Percentiles rank a stretch among this genome's conserved stretches.
Conservation (phyloP, 306 rosid genomes). For the Glycine soja region DNA sequence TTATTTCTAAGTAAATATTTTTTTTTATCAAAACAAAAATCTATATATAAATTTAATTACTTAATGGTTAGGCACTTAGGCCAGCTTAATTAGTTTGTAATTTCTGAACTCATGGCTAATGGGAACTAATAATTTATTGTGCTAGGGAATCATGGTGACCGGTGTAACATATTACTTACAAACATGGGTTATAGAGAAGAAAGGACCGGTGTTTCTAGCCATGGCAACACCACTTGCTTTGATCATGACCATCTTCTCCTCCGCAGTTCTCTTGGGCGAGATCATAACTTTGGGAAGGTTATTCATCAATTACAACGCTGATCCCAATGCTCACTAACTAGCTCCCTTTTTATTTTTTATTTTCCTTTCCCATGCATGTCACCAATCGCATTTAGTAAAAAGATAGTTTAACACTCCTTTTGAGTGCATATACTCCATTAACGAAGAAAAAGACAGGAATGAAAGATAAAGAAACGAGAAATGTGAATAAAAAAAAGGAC, state of each 20-base stretch:
- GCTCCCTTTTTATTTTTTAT: background rate
- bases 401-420: background rate
- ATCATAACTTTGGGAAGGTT: slow-evolving; percentile 78
- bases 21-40: background rate
- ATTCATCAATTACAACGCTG: background rate
- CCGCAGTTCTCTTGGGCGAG: slow-evolving; percentile 73
- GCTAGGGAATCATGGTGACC: slow-evolving; percentile 81
- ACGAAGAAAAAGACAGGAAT: background rate
- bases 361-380: background rate
- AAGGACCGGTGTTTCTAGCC: slow-evolving; percentile 86
- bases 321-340: no score
- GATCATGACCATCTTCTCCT: slow-evolving; percentile 64
- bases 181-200: slow-evolving; percentile 86
- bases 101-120: no score
- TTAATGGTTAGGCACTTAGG: no score
- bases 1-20: background rate
- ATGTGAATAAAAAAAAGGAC: background rate
- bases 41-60: no score
- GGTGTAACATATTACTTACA: slow-evolving; percentile 80
- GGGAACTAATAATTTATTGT: background rate
- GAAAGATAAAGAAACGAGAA: no score
- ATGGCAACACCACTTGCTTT: slow-evolving; percentile 80
- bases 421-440: background rate
- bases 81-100: no score
- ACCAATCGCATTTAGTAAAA: background rate